Evolutionary conservation across 148 eudicot species (phyloP), one percentile per base, ranked within the genome.

Genomic region (Oxyria digyna): DNA sequence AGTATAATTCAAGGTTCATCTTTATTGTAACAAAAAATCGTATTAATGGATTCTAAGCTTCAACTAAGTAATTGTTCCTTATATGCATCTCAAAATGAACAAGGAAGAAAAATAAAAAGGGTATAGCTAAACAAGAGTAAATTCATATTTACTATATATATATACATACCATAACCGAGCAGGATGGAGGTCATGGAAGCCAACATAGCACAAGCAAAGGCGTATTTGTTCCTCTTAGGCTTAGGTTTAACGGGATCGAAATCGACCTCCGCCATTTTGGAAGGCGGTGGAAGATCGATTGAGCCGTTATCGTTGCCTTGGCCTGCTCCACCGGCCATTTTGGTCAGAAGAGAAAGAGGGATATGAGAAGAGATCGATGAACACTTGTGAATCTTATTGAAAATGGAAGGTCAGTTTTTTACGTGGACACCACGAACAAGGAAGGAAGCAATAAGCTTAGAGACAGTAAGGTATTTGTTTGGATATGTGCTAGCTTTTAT

Each of bases 181-280:
- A 84, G 48, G 73, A 79, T 77, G 50, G 83, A 81, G 42, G 79
- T 79, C 81, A 77, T 71, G 74, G 85, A 84, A 71, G 85, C 87
- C 21, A 84, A 68, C 35, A 77, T 55, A 57, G 83, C 79, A 67
- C 83, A 81, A 54, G 76, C 85, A 23, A 81, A 71, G 43, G 85
- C 85, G 63, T 71, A 84, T 70, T 77, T 81, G 74, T 84, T 84
- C 27, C 80, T 69, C 62, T 79, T 84, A 1, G 81, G 83, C 67
- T 77, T 73, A 62, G 75, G 71, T n/a, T 76, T 73, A 1, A 49
- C 21, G 29, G 83, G 79, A 46, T 79, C 72, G 4, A 78, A 75
- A 6, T 67, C 70, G 38, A 6, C 38, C 8, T 59, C 65, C 1
- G 31, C 8, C n/a, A 13, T 4, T 29, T 59, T 59, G 20, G 65